Conservation (phyloP, 2,329 filamentous ascomycete genomes). For the Pyrenochaeta sp. region DNA sequence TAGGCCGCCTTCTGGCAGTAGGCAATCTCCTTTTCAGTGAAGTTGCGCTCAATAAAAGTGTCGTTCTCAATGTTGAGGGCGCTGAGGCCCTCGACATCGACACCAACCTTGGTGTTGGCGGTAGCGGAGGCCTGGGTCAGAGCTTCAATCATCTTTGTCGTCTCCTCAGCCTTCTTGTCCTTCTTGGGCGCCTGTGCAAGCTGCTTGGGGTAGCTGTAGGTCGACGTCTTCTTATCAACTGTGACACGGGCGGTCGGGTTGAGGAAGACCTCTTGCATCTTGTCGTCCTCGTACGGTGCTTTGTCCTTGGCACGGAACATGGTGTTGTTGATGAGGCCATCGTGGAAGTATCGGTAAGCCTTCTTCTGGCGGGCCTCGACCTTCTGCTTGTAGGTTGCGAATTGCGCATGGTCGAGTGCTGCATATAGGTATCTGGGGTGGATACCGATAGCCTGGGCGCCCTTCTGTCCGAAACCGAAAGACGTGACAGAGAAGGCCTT, state of each 20-base stretch:
- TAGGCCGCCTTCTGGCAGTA: constrained; percentile 85
- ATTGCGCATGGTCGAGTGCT: constrained; percentile 87
- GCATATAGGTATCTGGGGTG: constrained; percentile 97
- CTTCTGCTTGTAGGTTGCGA: constrained; percentile 83
- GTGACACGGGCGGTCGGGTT: constrained; percentile 91
- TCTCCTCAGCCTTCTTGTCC: constrained; percentile 65
- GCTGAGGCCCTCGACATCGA: constrained; percentile 90
- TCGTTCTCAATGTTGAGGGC: constrained; percentile 93
- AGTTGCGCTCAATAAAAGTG: constrained; percentile 94
- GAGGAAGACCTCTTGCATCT: constrained; percentile 87
- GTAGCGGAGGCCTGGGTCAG: constrained; percentile 71
- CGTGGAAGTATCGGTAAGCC: constrained; percentile 98
- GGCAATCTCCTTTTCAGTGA: constrained; percentile 81
- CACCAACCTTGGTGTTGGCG: constrained; percentile 78
- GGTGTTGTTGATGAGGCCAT: constrained; percentile 96
- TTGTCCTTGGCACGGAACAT: constrained; percentile 96
- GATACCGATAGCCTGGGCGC: constrained; percentile 94
- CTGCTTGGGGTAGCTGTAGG: constrained; percentile 72
- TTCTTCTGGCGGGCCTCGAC: constrained; percentile 96
- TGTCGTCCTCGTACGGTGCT: constrained; percentile 87
- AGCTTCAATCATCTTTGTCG: constrained; percentile 78
- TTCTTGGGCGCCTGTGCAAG: constrained; percentile 69
- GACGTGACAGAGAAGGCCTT: constrained; percentile 99
- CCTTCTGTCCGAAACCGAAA: constrained; percentile 99
- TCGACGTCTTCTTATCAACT: constrained; percentile 84